A percentile compares a stretch with the other conserved stretches of the same genome.
Evolutionary conservation across 805 yeast species (phyloP).

Genomic region (Metschnikowia cubensis): DNA sequence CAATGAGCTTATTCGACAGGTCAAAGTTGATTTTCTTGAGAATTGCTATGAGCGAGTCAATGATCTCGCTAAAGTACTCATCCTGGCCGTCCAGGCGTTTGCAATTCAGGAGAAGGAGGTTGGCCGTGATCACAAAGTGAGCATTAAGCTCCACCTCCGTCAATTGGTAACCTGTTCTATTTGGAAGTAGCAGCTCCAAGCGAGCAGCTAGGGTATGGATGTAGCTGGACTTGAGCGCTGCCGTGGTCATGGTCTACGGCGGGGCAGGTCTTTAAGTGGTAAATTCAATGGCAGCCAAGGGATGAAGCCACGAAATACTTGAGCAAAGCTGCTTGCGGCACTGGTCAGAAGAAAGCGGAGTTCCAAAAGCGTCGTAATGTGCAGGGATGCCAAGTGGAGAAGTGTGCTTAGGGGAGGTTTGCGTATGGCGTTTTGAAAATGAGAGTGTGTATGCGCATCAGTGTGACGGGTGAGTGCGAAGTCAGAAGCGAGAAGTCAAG

Average conservation of each 20-base stretch:
- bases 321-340: neutral
- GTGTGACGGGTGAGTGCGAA: slow-evolving; percentile 2
- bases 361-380: neutral
- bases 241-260: slow-evolving; percentile 1
- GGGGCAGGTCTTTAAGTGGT: neutral
- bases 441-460: neutral
- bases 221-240: slow-evolving; percentile 11
- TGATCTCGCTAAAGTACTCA: slow-evolving; percentile 16
- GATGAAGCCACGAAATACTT: neutral
- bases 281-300: neutral
- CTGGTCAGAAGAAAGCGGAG: neutral
- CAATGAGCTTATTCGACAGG: slow-evolving; percentile 20
- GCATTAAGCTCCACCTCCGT: slow-evolving; percentile 41
- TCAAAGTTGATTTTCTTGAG: slow-evolving; percentile 20
- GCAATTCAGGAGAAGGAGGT: slow-evolving; percentile 22
- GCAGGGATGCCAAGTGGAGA: neutral
- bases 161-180: slow-evolving; percentile 34
- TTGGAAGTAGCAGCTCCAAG: slow-evolving; percentile 34
- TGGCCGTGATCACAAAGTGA: slow-evolving; percentile 32
- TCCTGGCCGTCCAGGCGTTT: slow-evolving; percentile 11
- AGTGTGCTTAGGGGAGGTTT: neutral
- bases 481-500: neutral
- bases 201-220: slow-evolving; percentile 17
- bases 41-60: slow-evolving; percentile 22
- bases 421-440: slow-evolving; percentile 1